phyloP scores from a whole-genome alignment of 306 rosid genomes.

The Benincasa hispida region DNA sequence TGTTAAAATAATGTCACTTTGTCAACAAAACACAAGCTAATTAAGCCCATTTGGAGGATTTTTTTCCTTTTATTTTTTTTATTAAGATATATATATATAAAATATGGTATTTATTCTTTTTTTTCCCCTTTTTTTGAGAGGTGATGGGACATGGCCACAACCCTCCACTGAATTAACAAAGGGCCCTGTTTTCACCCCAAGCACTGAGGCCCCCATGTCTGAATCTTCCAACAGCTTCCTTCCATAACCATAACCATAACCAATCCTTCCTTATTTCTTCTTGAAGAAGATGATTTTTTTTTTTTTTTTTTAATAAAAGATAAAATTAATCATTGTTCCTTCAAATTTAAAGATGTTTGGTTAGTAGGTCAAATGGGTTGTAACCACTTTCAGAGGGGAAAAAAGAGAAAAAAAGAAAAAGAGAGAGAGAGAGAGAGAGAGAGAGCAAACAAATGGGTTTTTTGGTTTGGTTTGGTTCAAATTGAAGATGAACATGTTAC shows the following conservation, averaged over 20 bases:
- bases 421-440: not conserved
- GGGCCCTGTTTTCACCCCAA: not conserved
- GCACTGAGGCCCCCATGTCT: constrained; percentile 1
- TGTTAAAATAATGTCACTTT: not conserved
- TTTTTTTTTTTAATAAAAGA: not conserved
- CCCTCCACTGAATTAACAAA: not conserved
- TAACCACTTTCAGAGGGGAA: not conserved
- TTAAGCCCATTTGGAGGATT: not conserved
- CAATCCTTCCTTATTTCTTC: not conserved
- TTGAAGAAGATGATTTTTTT: not conserved
- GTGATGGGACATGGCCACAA: not conserved
- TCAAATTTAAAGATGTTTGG: constrained; percentile 1
- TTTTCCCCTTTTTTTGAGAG: not conserved
- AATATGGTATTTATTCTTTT: constrained; percentile 6
- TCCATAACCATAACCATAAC: not conserved
- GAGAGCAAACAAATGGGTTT: not conserved
- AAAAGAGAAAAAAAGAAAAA: not conserved
- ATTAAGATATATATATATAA: too few species aligned
- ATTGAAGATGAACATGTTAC: not conserved
- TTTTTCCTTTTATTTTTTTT: not conserved
- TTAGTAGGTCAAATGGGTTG: not conserved
- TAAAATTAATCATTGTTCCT: not conserved
- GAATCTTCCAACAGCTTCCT: not conserved
- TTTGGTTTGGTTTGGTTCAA: not conserved
- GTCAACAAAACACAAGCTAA: not conserved